Base-by-base conservation (phyloP, 306 rosid genomes). In the Malus sylvestris region DNA sequence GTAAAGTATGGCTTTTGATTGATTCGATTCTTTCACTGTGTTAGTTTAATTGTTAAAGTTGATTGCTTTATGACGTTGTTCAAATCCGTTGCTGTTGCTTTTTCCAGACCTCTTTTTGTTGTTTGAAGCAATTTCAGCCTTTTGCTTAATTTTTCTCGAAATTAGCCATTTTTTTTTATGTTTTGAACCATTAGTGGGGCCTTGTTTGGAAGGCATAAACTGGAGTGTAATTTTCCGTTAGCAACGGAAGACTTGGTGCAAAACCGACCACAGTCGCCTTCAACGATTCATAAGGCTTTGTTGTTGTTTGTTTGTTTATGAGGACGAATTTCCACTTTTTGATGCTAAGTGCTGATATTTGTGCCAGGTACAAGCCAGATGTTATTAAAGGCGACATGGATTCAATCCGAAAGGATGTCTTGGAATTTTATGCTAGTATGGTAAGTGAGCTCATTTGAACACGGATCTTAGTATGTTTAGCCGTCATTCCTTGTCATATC, bases 381-480 rank as follows among this genome's bases (percentile, higher is more conserved):
- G 93, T 83, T 71, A 92, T 95, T 53, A 89, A 88, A 79, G 99
- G 99, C 58, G 99, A 95, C 74, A 82, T 95, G 99, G 99, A 95
- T 79, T 95, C 99, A 70, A 80, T 91, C 69, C 85, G 93, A 66
- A 44, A 78, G 67, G 99, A 95, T 32, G 97, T 95, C 73, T 85
- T 92, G 49, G 92, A 82, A 15, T 95, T 86, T 81, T 92, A 92
- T 78, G 62, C 75, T 76, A 85, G 74, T 63, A 77, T 84, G 90
- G 99, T 95, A 80, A 65, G 42, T 62, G 19, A 55, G 20, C 61
- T 58, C 51, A 38, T 45, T 60, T 67, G 68, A 35, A 44, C 68
- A 40, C 5, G 6, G 16, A 14, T 72, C 67, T 25, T 33, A 27
- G 30, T 40, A 29, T 25, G 7, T 52, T n/a, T 33, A 25, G 30